A percentile compares a stretch with the other conserved stretches of the same genome.
These are phyloP conservation scores for Laetiporus sulphureus DNA, from an alignment of 1,284 basidiomycete genomes.

Conservation along the genomic window DNA sequence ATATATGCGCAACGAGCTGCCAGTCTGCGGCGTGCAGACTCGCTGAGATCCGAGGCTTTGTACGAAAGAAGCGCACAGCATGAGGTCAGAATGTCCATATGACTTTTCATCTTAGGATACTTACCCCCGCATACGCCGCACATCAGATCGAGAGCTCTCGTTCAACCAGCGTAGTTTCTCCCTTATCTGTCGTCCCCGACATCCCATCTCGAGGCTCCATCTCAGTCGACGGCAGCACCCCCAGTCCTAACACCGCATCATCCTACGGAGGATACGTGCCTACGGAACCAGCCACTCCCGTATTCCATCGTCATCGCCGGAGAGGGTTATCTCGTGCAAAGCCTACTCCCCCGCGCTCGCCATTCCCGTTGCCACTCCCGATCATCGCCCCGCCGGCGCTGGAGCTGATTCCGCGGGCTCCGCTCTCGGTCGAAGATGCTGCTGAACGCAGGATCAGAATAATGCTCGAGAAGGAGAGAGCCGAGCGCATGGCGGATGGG, in stretches of 20 bases:
- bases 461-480: slow-evolving; percentile 36
- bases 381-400: slow-evolving; percentile 45
- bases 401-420: slow-evolving; percentile 26
- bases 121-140: neutral
- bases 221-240: neutral
- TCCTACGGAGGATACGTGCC: slow-evolving; percentile 4
- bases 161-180: too few species aligned
- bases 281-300: slow-evolving; percentile 5
- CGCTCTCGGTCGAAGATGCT: slow-evolving; percentile 31
- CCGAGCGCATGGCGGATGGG: slow-evolving; percentile 27
- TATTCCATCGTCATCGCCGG: slow-evolving; percentile 7
- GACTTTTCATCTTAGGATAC: neutral
- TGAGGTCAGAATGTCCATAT: neutral
- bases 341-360: neutral
- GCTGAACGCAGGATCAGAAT: slow-evolving; percentile 37
- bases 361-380: slow-evolving; percentile 28
- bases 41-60: slow-evolving; percentile 10
- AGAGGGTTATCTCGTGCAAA: neutral
- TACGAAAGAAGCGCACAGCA: neutral
- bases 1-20: slow-evolving; percentile 14
- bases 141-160: too few species aligned
- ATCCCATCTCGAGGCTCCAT: neutral
- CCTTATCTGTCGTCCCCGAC: neutral
- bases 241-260: neutral
- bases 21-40: slow-evolving; percentile 16